Base-by-base conservation (phyloP, 495 filamentous ascomycete species). In the Trichoderma orchidacearum region DNA sequence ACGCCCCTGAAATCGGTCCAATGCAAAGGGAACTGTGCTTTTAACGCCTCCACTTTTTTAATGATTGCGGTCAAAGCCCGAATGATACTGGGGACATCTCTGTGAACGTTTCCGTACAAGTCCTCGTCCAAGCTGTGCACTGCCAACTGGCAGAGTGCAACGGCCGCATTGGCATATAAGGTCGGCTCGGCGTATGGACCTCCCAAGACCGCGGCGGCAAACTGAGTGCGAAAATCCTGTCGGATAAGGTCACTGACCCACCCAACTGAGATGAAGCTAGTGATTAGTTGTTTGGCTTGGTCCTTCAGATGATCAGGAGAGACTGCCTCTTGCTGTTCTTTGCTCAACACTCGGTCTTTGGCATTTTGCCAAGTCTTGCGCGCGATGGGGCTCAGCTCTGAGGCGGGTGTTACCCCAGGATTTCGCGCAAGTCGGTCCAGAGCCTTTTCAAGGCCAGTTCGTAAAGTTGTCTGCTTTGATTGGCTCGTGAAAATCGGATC, bases 71-170 rank as follows among this genome's bases (percentile, higher is more conserved):
- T 87, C 61, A 90, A 84, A 2, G 81, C 80, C 53, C 82, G 76
- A 48, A 97, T 80, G 30, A 95, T 79, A 7, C 66, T 63, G 5
- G 87, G 80, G 2, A 96, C 80, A 62, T 92, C 84, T 30, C 80
- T 76, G 53, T 92, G 83, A 36, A 95, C 93, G 61, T 86, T 85
- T 27, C 93, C 93, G 62, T 81, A 94, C n/a, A 74, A 74, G 67
- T 99, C 93, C 70, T 99, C 93, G 9, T 72, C 71, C 30, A 96
- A 70, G 67, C 84, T 89, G 36, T 76, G 75, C n/a, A 85, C 75
- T 15, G 85, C 78, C 6, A 99, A 76, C 34, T 71, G 73, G 9
- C 80, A 78, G 35, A 97, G 70, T 1, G 85, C 80, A 56, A 83
- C 80, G 31, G 84, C 78, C 7, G 89, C 86, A 63, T 90, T 82